Evolutionary conservation across 2,329 filamentous ascomycete genomes (phyloP).

Genomic region (Hyphodiscus sp.): DNA sequence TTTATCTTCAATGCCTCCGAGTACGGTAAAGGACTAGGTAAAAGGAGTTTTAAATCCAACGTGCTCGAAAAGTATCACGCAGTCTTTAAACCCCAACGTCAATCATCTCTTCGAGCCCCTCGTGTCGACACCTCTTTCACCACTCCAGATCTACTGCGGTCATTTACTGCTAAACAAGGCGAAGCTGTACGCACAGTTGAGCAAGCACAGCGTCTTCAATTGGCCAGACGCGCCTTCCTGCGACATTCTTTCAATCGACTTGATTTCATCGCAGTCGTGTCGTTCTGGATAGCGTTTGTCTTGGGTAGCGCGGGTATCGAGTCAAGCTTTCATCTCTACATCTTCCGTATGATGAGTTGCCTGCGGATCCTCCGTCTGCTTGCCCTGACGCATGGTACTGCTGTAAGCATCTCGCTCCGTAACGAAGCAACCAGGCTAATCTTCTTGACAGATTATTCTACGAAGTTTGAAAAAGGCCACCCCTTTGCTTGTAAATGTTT

Average conservation of each 20-base stretch:
- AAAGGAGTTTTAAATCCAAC: slow-evolving; percentile 66
- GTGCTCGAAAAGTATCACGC: slow-evolving; percentile 69
- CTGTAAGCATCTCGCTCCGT: slow-evolving; percentile 47
- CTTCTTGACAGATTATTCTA: slow-evolving; percentile 65
- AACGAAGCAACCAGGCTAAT: slow-evolving; percentile 4
- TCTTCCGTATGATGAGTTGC: slow-evolving; percentile 96
- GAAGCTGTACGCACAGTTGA: slow-evolving; percentile 52
- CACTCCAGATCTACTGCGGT: slow-evolving; percentile 22
- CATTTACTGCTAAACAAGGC: slow-evolving; percentile 57
- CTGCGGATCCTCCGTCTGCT: slow-evolving; percentile 88
- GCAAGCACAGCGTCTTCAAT: slow-evolving; percentile 75
- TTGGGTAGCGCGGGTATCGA: slow-evolving; percentile 67
- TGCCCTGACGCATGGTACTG: slow-evolving; percentile 86
- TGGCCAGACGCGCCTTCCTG: slow-evolving; percentile 86
- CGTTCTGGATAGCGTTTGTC: slow-evolving; percentile 87
- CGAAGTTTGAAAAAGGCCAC: slow-evolving; percentile 93
- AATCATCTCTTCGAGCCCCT: slow-evolving; percentile 31
- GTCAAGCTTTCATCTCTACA: slow-evolving; percentile 63
- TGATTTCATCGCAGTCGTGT: slow-evolving; percentile 89
- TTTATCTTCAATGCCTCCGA: slow-evolving; percentile 85
- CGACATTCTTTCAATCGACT: slow-evolving; percentile 93
- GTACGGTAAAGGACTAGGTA: slow-evolving; percentile 83
- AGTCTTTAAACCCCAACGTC: slow-evolving; percentile 76
- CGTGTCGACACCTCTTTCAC: slow-evolving; percentile 17
- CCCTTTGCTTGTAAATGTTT: slow-evolving; percentile 84